phyloP scores from a whole-genome alignment of 2,329 filamentous ascomycete genomes.

The Colletotrichum camelliae region DNA sequence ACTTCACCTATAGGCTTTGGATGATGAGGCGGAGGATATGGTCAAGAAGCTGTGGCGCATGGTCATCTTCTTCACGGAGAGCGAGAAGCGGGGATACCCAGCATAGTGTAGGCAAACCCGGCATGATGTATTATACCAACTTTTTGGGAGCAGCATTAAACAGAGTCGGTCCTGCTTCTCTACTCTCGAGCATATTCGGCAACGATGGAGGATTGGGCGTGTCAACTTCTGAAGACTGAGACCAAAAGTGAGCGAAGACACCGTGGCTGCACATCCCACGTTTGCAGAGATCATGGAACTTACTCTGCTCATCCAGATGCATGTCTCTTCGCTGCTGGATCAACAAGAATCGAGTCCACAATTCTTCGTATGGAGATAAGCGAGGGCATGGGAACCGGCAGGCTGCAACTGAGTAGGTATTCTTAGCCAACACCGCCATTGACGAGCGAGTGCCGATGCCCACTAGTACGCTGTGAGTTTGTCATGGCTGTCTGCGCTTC shows the following conservation, averaged over 20 bases:
- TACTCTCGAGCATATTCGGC: background rate
- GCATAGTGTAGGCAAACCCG: slow-evolving; percentile 47
- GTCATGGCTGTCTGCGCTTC: background rate
- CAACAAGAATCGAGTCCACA: background rate
- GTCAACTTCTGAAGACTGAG: background rate
- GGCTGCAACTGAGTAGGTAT: background rate
- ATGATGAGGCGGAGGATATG: slow-evolving; percentile 91
- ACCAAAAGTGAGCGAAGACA: background rate
- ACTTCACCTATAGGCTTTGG: slow-evolving; percentile 68
- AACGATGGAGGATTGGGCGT: background rate
- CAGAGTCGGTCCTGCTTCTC: background rate
- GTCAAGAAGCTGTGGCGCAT: slow-evolving; percentile 98
- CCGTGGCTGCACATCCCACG: background rate
- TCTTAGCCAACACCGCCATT: background rate
- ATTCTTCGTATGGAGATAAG: background rate
- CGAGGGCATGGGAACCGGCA: background rate
- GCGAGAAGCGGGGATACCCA: slow-evolving; percentile 86
- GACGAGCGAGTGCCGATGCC: background rate
- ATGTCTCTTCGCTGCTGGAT: background rate
- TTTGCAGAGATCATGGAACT: background rate
- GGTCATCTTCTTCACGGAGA: slow-evolving; percentile 97
- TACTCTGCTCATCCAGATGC: background rate
- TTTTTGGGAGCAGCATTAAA: background rate
- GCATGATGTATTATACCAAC: slow-evolving; percentile 14
- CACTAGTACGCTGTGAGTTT: background rate